Evolutionary conservation across 2,329 filamentous ascomycete genomes (phyloP).

Genomic region (Exserohilum turcica): DNA sequence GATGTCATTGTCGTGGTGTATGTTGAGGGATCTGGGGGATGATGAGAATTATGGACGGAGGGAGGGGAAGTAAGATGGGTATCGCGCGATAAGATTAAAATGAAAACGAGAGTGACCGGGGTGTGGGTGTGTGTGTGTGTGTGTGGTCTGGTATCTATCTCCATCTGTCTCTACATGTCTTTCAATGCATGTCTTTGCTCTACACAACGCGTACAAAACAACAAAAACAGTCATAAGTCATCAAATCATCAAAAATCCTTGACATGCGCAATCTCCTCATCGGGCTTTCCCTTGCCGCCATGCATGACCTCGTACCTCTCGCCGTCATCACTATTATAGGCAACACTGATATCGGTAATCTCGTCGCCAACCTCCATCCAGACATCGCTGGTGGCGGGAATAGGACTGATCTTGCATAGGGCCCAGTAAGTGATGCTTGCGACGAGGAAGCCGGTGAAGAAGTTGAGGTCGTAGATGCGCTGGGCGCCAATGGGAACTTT

Average conservation of each 20-base stretch:
- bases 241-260: conserved; percentile 16
- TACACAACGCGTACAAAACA: background rate
- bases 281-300: conserved; percentile 20
- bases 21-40: too few relatives aligned
- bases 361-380: conserved; percentile 77
- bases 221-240: background rate
- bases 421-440: conserved; percentile 69
- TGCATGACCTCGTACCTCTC: conserved; percentile 37
- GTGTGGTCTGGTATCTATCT: conserved; percentile 16
- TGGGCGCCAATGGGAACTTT: conserved; percentile 76
- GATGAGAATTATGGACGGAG: too few relatives aligned
- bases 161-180: background rate
- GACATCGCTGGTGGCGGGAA: conserved; percentile 72
- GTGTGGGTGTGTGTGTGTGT: too few relatives aligned
- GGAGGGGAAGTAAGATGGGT: too few relatives aligned
- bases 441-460: conserved; percentile 82
- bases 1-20: too few relatives aligned
- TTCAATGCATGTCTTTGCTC: background rate
- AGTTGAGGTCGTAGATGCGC: conserved; percentile 90
- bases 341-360: conserved; percentile 34
- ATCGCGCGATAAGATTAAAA: too few relatives aligned
- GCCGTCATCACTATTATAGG: conserved; percentile 33
- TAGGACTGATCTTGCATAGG: conserved; percentile 70
- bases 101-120: conserved; percentile 12
- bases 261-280: conserved; percentile 14